Conservation (phyloP, 176 grass and related monocot genomes). For the Tuctoria greenei region DNA sequence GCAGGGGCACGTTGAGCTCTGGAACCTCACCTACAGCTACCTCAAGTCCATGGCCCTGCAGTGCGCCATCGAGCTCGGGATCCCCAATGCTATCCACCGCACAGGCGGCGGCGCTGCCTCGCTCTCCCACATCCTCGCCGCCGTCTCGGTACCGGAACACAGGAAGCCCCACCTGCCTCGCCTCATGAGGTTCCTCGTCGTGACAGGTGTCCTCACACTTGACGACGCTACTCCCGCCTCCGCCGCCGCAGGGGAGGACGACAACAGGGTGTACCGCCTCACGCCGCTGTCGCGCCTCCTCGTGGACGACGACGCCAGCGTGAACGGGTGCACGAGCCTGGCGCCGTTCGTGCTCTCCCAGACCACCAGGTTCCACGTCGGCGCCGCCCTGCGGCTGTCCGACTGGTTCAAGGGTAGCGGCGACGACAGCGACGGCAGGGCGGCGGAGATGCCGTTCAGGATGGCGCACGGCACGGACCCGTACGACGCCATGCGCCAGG, state of each 20-base stretch:
- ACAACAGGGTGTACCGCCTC: constrained; percentile 29
- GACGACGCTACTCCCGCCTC: background rate
- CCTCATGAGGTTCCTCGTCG: constrained; percentile 44
- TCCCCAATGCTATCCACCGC: constrained; percentile 37
- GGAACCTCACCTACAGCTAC: constrained; percentile 22
- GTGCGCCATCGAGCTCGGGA: constrained; percentile 45
- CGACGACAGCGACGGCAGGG: background rate
- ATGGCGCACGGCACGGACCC: background rate
- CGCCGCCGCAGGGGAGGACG: background rate
- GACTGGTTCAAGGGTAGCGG: constrained; percentile 33
- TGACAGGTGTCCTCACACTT: background rate
- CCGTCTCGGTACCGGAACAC: background rate
- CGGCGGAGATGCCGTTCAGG: constrained; percentile 12
- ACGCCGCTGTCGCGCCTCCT: constrained; percentile 39
- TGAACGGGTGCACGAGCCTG: background rate
- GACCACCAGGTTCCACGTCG: background rate
- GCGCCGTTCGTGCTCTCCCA: constrained; percentile 12
- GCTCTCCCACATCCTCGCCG: constrained; percentile 5
- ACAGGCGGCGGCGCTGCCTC: constrained; percentile 25
- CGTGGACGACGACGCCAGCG: background rate
- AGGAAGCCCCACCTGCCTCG: constrained; percentile 28
- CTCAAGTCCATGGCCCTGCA: constrained; percentile 41
- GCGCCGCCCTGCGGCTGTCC: background rate
- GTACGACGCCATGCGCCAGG: constrained; percentile 1
- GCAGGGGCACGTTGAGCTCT: constrained; percentile 35